Evolutionary conservation across 2,329 filamentous ascomycete genomes (phyloP).

Genomic region (Coniochaeta sp.): DNA sequence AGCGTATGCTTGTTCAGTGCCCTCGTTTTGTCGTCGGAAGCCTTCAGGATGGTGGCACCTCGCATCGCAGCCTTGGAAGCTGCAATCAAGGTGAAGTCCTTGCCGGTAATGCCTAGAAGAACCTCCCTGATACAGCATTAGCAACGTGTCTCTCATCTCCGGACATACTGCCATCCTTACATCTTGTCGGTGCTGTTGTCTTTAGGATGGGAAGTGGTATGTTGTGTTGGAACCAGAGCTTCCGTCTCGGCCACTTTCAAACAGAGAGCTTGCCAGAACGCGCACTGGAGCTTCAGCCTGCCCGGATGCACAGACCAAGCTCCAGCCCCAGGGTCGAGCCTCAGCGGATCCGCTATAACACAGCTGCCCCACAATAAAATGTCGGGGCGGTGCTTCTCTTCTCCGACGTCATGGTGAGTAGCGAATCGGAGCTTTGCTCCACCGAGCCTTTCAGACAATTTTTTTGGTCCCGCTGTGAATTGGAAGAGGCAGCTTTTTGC

Average conservation of each 20-base stretch:
- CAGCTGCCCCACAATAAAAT: not conserved
- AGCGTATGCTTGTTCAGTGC: slow-evolving; percentile 87
- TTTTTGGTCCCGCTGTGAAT: slow-evolving; percentile 1
- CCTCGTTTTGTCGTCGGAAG: slow-evolving; percentile 93
- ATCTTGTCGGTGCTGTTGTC: slow-evolving; percentile 16
- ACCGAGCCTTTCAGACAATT: not conserved
- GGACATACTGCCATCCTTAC: slow-evolving; percentile 11
- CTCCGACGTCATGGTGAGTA: not conserved
- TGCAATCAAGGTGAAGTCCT: slow-evolving; percentile 97
- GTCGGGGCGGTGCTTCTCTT: not conserved
- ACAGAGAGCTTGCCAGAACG: not conserved
- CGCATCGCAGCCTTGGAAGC: slow-evolving; percentile 98
- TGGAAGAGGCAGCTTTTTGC: not conserved
- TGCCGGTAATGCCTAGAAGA: slow-evolving; percentile 94
- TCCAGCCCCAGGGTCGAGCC: not conserved
- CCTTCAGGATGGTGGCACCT: slow-evolving; percentile 92
- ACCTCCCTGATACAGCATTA: slow-evolving; percentile 66
- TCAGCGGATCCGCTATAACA: not conserved
- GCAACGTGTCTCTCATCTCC: not conserved
- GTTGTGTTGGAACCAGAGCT: not conserved
- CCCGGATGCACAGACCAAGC: slow-evolving; percentile 2
- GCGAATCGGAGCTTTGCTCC: not conserved
- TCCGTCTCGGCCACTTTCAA: not conserved
- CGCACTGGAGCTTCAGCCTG: slow-evolving; percentile 4
- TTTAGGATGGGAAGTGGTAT: not conserved